Base-by-base conservation (phyloP, 441 rosid species). In the Eruca vesicaria region DNA sequence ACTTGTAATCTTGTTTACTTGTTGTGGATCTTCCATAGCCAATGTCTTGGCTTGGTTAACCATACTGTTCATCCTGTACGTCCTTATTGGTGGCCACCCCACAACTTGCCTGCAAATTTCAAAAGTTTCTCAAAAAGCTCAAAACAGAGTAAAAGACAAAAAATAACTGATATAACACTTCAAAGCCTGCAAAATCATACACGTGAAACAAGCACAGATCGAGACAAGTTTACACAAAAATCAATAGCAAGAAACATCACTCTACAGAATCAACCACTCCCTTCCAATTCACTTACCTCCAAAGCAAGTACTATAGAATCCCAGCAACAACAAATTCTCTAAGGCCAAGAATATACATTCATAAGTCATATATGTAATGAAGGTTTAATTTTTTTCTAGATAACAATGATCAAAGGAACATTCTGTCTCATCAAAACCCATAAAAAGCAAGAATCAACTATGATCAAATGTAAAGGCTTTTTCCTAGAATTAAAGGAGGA, bases 1-100 rank as follows among this genome's bases (percentile, higher is more conserved):
- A 78, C 48, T 79, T 77, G 31, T 79, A 71, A 43, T 78, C 73
- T 84, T 84, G 82, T 84, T 84, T 57, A 69, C 56, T 52, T 74
- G 41, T 38, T 82, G 76, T 2, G 79, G 85, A 60, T 83, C 93
- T 74, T 92, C 90, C 38, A 74, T 69, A 45, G 82, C 76, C 14
- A 29, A 83, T 20, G 88, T 62, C 82, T 89, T 95, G 56, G 81
- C 81, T 73, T 85, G 90, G 83, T 83, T 89, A 77, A 70, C 85
- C 90, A 91, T 86, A 83, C 85, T 87, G 82, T 91, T 91, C 87
- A 90, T 88, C 67, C 98, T 84, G 75, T 85, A 84, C 61, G 89
- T 77, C 84, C 97, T 88, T 70, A 95, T 78, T 11, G 99, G 99
- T 77, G 99, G 99, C 99, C 99, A 95, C 56, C 99, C 99, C 63